Conservation (phyloP, 768 basidiomycete species). For the Tulasnella sp. region DNA sequence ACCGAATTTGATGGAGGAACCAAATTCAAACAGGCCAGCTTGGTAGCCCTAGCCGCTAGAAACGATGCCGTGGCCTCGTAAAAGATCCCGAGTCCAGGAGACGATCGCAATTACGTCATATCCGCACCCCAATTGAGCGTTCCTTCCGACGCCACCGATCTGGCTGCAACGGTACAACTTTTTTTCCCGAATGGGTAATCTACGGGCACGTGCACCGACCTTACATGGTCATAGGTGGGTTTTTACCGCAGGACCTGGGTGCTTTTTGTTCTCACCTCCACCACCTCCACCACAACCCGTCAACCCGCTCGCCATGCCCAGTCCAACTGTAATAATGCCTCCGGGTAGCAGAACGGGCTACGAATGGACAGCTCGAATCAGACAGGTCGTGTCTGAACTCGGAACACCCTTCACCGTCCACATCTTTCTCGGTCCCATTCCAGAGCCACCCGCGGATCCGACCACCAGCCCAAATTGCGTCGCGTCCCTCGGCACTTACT, state of each 20-base stretch:
- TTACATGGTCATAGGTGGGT: too few relatives aligned
- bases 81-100: too few relatives aligned
- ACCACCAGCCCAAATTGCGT: neutral
- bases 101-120: neutral
- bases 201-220: too few relatives aligned
- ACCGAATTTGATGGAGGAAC: slow-evolving; percentile 5
- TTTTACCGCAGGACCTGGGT: neutral
- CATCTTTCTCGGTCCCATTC: neutral
- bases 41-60: too few relatives aligned
- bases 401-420: neutral
- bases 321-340: neutral
- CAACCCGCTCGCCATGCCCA: neutral
- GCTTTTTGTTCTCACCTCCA: neutral
- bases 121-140: neutral
- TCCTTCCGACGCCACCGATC: neutral
- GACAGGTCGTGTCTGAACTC: neutral
- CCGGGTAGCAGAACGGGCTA: neutral
- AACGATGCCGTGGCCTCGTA: too few relatives aligned
- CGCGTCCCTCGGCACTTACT: neutral
- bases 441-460: neutral
- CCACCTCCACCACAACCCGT: neutral
- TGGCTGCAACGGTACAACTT: too few relatives aligned
- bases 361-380: neutral
- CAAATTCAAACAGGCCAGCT: too few relatives aligned
- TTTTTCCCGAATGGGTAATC: too few relatives aligned